phyloP scores from a whole-genome alignment of 306 rosid species.

The Herpetospermum pedunculosum region DNA sequence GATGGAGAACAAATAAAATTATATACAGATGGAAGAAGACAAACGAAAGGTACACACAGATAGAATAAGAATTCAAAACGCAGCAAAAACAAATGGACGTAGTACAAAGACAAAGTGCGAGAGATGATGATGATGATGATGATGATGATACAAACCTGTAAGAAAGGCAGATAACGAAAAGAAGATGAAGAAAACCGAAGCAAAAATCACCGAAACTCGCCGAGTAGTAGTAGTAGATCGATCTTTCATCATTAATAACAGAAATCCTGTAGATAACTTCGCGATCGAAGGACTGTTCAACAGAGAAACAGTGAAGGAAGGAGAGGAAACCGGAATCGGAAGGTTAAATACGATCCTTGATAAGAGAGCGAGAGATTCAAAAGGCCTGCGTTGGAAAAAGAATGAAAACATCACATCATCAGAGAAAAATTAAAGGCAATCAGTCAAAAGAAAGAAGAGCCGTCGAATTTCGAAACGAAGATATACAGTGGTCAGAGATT shows the following conservation, averaged over 20 bases:
- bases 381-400: conserved; percentile 11
- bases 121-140: too few species aligned
- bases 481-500: background rate
- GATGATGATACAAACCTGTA: conserved; percentile 9
- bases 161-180: background rate
- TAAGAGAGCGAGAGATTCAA: background rate
- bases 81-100: background rate
- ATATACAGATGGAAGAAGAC: background rate
- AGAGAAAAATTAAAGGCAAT: conserved; percentile 14
- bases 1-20: background rate
- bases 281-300: background rate
- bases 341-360: background rate
- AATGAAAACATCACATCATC: conserved; percentile 13
- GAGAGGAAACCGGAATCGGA: background rate
- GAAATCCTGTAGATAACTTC: background rate
- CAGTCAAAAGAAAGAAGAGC: conserved; percentile 21
- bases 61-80: background rate
- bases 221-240: background rate
- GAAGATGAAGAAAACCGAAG: background rate
- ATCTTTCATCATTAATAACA: background rate
- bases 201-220: background rate
- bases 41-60: background rate
- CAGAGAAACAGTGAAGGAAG: background rate
- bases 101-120: background rate
- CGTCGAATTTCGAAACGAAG: conserved; percentile 38